phyloP scores from a whole-genome alignment of 129 eudicot genomes.

The Chrysanthemum makinoi region DNA sequence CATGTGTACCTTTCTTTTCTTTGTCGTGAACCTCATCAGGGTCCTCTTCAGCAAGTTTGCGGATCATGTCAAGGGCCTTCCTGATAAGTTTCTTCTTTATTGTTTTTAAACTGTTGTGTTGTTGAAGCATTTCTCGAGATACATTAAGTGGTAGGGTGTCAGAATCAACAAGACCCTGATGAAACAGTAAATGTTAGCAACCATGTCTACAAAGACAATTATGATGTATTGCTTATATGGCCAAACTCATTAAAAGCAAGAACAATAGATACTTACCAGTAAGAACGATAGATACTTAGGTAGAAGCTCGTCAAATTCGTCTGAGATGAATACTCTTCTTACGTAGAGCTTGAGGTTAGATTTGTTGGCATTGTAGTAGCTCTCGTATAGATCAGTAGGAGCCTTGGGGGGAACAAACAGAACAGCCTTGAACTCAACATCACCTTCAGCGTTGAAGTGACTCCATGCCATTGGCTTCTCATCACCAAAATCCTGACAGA shows the following conservation, averaged over 20 bases:
- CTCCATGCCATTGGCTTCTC: conserved; percentile 97
- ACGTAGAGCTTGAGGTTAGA: conserved; percentile 90
- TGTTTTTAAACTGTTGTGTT: conserved; percentile 91
- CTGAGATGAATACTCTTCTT: conserved; percentile 95
- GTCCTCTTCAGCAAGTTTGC: conserved; percentile 95
- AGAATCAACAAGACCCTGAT: conserved; percentile 97
- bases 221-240: neutral
- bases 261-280: conserved; percentile 88
- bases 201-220: neutral
- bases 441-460: conserved; percentile 96
- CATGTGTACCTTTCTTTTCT: conserved; percentile 56
- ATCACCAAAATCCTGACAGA: conserved; percentile 78
- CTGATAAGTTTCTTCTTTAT: conserved; percentile 93
- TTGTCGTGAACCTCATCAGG: conserved; percentile 81
- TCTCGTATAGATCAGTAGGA: conserved; percentile 91
- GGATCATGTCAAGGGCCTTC: conserved; percentile 98
- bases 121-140: conserved; percentile 99
- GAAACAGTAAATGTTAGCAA: conserved; percentile 20
- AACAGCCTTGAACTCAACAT: conserved; percentile 98
- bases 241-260: conserved; percentile 52
- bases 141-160: conserved; percentile 93
- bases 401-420: conserved; percentile 96
- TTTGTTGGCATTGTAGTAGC: conserved; percentile 79
- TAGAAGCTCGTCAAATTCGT: conserved; percentile 89
- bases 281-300: conserved; percentile 93